Percentiles rank a stretch among this genome's conserved stretches.
These are phyloP conservation scores for Lasiodiplodia theobromae DNA, from an alignment of 2,329 filamentous ascomycete species.

Conservation along the genomic window DNA sequence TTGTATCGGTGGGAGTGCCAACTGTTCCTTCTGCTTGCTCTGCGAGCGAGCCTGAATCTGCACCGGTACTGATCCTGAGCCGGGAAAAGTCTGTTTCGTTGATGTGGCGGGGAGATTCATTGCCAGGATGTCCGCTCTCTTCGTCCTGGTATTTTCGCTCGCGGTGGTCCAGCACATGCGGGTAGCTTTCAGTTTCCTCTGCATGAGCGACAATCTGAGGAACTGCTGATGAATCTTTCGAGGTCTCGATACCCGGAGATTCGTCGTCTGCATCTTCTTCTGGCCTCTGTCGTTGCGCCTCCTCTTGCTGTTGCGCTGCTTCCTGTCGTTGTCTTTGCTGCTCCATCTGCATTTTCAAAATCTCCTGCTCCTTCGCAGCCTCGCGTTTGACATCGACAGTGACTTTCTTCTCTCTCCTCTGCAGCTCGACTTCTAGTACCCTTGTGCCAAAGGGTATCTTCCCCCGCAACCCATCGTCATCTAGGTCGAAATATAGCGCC, in stretches of 20 bases:
- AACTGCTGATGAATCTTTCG: neutral
- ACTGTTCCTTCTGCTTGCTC: neutral
- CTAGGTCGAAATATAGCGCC: conserved; percentile 56
- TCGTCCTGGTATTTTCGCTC: neutral
- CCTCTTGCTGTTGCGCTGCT: neutral
- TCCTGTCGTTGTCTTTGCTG: conserved; percentile 9
- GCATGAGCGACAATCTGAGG: neutral
- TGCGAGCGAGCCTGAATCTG: neutral
- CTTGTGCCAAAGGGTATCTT: conserved; percentile 3
- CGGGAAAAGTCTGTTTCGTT: neutral
- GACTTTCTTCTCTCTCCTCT: conserved; percentile 19
- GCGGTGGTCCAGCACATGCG: neutral
- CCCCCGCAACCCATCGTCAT: conserved; percentile 40
- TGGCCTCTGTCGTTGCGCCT: neutral
- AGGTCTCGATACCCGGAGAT: neutral
- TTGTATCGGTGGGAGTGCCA: conserved; percentile 13
- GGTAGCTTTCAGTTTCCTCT: neutral
- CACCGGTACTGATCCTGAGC: neutral
- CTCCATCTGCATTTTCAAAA: conserved; percentile 6
- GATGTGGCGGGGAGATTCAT: neutral
- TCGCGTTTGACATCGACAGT: conserved; percentile 37
- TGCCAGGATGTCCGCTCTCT: neutral
- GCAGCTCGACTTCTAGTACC: conserved; percentile 10
- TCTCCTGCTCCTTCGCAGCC: conserved; percentile 12
- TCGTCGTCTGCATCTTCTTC: neutral